These are phyloP conservation scores for Musa schizocarpa DNA, from an alignment of 176 grass and related monocot genomes.

Conservation along the genomic window DNA sequence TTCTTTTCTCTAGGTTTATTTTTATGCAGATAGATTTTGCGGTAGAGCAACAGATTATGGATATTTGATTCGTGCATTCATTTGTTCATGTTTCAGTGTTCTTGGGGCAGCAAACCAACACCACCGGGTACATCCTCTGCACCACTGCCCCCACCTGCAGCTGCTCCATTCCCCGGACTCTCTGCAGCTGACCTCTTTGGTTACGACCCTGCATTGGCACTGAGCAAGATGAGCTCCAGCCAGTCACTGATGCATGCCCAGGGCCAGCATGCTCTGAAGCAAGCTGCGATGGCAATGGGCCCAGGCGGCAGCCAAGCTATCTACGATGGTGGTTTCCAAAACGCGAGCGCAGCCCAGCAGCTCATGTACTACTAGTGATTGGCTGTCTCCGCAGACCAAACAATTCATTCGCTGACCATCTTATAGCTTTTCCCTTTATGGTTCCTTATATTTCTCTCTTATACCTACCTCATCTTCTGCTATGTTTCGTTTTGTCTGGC, in stretches of 20 bases:
- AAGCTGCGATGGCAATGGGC: slow-evolving; percentile 45
- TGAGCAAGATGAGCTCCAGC: slow-evolving; percentile 54
- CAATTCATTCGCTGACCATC: not conserved
- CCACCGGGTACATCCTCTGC: slow-evolving; percentile 62
- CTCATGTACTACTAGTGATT: slow-evolving; percentile 75
- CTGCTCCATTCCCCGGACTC: slow-evolving; percentile 37
- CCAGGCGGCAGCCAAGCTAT: slow-evolving; percentile 63
- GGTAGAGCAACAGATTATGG: too few species aligned
- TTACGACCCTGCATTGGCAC: slow-evolving; percentile 60
- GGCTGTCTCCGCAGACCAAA: not conserved
- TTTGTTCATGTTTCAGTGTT: slow-evolving; percentile 38
- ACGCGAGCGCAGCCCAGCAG: slow-evolving; percentile 46
- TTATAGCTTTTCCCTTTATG: not conserved
- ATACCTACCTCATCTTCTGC: not conserved
- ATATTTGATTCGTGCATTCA: too few species aligned
- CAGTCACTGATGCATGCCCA: slow-evolving; percentile 41
- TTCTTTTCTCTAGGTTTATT: too few species aligned
- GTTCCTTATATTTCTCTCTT: not conserved
- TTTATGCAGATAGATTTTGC: too few species aligned
- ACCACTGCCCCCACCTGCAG: slow-evolving; percentile 65
- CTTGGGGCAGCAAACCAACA: slow-evolving; percentile 96
- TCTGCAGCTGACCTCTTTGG: slow-evolving; percentile 51
- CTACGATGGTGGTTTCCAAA: slow-evolving; percentile 66
- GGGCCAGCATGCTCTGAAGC: slow-evolving; percentile 70
- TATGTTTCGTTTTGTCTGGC: not conserved